Percentiles rank a stretch among this genome's conserved stretches.
These are phyloP conservation scores for Byssothecium circinans DNA, from an alignment of 2,329 filamentous ascomycete species.

Conservation along the genomic window DNA sequence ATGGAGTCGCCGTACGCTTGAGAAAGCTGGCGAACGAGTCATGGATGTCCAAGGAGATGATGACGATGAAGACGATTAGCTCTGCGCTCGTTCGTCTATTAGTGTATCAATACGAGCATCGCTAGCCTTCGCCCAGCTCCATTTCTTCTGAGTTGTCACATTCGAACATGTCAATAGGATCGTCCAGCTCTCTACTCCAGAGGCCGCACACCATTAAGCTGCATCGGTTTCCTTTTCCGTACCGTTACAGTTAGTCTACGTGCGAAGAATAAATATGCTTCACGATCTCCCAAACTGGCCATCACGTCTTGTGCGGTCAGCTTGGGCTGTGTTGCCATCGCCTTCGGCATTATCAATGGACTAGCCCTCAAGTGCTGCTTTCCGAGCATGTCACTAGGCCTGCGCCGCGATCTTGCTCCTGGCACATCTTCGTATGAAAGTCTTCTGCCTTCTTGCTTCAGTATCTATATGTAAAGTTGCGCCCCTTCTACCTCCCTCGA, in stretches of 20 bases:
- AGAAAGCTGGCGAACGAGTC: constrained; percentile 76
- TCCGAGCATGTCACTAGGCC: constrained; percentile 21
- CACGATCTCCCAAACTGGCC: constrained; percentile 27
- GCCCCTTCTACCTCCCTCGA: neutral
- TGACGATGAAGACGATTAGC: constrained; percentile 55
- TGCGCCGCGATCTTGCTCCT: constrained; percentile 23
- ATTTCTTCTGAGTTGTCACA: too few relatives aligned
- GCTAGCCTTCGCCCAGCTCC: neutral
- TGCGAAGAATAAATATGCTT: constrained; percentile 70
- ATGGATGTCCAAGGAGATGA: constrained; percentile 75
- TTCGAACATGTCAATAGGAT: too few relatives aligned
- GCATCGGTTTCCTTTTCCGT: constrained; percentile 70
- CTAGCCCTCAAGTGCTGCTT: constrained; percentile 19
- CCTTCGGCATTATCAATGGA: constrained; percentile 26
- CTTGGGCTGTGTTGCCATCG: constrained; percentile 32
- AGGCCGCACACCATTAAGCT: constrained; percentile 91
- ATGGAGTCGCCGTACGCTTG: constrained; percentile 71
- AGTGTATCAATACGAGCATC: constrained; percentile 4
- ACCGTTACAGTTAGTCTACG: constrained; percentile 87
- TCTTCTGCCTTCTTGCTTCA: neutral
- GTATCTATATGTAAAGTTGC: neutral
- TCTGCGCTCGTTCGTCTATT: constrained; percentile 12
- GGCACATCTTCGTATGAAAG: constrained; percentile 22
- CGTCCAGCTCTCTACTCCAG: too few relatives aligned
- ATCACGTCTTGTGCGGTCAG: constrained; percentile 39